These are phyloP conservation scores for Candolleomyces efflorescens DNA, from an alignment of 768 basidiomycete species.

Conservation along the genomic window DNA sequence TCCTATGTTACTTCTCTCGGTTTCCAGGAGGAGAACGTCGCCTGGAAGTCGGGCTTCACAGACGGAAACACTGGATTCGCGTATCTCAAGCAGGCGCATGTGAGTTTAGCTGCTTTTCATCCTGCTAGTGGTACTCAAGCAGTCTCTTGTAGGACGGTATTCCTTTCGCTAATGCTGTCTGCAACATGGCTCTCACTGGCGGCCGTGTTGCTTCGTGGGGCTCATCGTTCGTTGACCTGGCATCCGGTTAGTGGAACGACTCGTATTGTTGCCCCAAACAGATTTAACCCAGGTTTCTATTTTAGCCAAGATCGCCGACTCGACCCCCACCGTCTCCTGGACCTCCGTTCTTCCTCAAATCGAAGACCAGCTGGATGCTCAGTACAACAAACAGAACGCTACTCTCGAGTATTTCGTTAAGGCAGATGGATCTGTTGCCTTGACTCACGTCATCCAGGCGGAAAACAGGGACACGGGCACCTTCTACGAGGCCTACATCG, in stretches of 20 bases:
- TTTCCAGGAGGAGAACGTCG: slow-evolving; percentile 15
- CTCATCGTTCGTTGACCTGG: slow-evolving; percentile 24
- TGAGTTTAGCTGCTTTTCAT: slow-evolving; percentile 8
- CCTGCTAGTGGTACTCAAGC: background rate
- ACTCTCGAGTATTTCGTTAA: slow-evolving; percentile 39
- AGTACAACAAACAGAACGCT: slow-evolving; percentile 31
- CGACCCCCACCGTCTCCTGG: slow-evolving; percentile 33
- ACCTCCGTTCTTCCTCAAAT: slow-evolving; percentile 32
- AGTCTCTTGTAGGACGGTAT: slow-evolving; percentile 23
- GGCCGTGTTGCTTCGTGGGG: slow-evolving; percentile 27
- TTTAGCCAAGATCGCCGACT: slow-evolving; percentile 27
- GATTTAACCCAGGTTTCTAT: slow-evolving; percentile 16
- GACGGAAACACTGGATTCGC: slow-evolving; percentile 16
- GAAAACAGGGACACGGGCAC: slow-evolving; percentile 30
- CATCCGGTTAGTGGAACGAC: slow-evolving; percentile 11
- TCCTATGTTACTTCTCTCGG: slow-evolving; percentile 24
- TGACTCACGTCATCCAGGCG: slow-evolving; percentile 38
- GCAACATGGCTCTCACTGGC: slow-evolving; percentile 31
- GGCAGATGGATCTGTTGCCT: slow-evolving; percentile 32
- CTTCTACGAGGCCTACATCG: slow-evolving; percentile 59
- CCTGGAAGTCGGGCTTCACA: slow-evolving; percentile 18
- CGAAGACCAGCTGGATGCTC: slow-evolving; percentile 33
- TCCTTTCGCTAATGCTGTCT: slow-evolving; percentile 35
- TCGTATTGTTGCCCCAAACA: slow-evolving; percentile 16
- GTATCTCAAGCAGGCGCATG: slow-evolving; percentile 28